These are phyloP conservation scores for Sclerotiophoma versabilis DNA, from an alignment of 2,329 filamentous ascomycete species.

Conservation along the genomic window DNA sequence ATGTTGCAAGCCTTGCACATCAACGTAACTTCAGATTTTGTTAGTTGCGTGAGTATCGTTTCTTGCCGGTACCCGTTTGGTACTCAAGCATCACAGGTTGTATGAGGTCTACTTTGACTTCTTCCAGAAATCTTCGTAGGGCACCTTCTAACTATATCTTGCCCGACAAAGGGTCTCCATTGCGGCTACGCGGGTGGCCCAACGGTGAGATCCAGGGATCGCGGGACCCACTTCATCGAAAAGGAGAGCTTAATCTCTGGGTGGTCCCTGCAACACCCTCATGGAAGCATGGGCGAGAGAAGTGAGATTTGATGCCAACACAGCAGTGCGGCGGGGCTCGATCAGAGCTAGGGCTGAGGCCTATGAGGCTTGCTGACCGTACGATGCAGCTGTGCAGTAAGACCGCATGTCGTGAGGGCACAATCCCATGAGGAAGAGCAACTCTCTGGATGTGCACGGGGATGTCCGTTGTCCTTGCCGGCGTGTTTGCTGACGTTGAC, in stretches of 20 bases:
- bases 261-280: conserved; percentile 13
- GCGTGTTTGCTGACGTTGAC: conserved; percentile 20
- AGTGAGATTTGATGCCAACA: conserved; percentile 14
- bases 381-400: conserved; percentile 9
- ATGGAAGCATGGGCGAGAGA: conserved; percentile 3
- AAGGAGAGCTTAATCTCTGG: conserved; percentile 19
- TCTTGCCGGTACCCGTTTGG: not conserved
- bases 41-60: not conserved
- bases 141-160: conserved; percentile 1
- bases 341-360: conserved; percentile 9
- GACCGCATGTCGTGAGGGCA: conserved; percentile 3
- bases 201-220: conserved; percentile 19
- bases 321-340: conserved; percentile 9
- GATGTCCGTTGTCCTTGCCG: not conserved
- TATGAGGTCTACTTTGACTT: not conserved
- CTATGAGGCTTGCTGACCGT: not conserved
- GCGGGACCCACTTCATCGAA: conserved; percentile 15
- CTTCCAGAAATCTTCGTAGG: conserved; percentile 6
- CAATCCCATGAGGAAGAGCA: not conserved
- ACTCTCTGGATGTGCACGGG: conserved; percentile 14
- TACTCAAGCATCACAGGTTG: not conserved
- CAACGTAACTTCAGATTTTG: not conserved
- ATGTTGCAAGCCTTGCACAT: not conserved
- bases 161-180: conserved; percentile 9
- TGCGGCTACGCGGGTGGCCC: conserved; percentile 17